Conservation (phyloP, 257 asterid species). For the Ligustrum vulgare region DNA sequence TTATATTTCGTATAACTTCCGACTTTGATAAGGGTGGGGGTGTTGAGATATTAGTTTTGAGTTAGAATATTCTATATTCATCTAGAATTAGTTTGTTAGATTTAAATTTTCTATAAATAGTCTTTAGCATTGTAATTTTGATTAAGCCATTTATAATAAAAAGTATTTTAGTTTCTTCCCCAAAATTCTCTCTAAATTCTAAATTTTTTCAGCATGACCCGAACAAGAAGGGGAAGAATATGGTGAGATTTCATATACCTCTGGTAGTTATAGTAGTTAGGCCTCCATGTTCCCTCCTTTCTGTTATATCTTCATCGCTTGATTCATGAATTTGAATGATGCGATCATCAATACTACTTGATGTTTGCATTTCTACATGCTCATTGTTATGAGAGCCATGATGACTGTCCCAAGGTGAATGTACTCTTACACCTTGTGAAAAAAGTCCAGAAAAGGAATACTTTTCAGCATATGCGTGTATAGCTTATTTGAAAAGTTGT, state of each 20-base stretch:
- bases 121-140: no score
- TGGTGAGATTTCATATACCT: not conserved
- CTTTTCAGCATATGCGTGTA: not conserved
- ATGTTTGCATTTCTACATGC: not conserved
- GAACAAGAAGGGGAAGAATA: not conserved
- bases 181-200: no score
- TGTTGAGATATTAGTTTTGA: no score
- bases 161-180: no score
- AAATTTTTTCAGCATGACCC: not conserved
- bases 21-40: no score
- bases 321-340: conserved; percentile 20
- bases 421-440: conserved; percentile 29
- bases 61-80: no score
- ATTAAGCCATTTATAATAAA: no score
- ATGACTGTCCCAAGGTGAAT: conserved; percentile 29
- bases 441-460: not conserved
- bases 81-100: no score
- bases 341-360: not conserved
- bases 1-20: no score
- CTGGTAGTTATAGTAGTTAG: not conserved
- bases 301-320: conserved; percentile 29
- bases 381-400: not conserved
- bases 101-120: no score
- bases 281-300: not conserved
- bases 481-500: not conserved